Evolutionary conservation across 176 grass and related monocot species (phyloP).

Genomic region (Musa acuminata): DNA sequence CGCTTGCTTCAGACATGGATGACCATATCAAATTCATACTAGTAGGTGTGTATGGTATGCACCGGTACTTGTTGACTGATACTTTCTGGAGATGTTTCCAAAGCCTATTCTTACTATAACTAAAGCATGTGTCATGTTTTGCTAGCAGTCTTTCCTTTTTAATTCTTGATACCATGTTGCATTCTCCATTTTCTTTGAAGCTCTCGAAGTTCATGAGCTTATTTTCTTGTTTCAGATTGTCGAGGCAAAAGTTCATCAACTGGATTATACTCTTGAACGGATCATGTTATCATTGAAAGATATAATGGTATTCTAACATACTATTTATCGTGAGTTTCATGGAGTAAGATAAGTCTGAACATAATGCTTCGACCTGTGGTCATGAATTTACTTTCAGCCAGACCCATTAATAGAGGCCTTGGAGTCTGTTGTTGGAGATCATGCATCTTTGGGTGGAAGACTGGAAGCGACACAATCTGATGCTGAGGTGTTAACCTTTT

Average conservation of each 20-base stretch:
- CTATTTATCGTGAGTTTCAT: not conserved
- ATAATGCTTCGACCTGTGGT: not conserved
- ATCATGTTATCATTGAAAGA: slow-evolving; percentile 90
- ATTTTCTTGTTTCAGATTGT: slow-evolving; percentile 40
- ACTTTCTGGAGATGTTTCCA: not conserved
- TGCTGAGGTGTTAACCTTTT: slow-evolving; percentile 44
- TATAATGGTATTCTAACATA: slow-evolving; percentile 37
- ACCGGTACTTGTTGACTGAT: not conserved
- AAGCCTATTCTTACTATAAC: not conserved
- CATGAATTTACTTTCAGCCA: slow-evolving; percentile 28
- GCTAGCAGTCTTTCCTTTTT: not conserved
- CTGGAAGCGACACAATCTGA: slow-evolving; percentile 62
- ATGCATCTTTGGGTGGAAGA: slow-evolving; percentile 47
- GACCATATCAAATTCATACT: no score
- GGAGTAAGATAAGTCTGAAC: not conserved
- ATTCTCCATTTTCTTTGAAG: not conserved
- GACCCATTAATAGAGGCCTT: slow-evolving; percentile 38
- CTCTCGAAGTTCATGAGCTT: slow-evolving; percentile 3
- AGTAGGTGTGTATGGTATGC: not conserved
- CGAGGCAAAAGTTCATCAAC: slow-evolving; percentile 47
- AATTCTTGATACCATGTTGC: not conserved
- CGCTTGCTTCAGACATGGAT: no score
- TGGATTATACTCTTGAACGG: slow-evolving; percentile 58
- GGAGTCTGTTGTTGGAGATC: slow-evolving; percentile 64
- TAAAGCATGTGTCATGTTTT: not conserved